Evolutionary conservation across 2,329 filamentous ascomycete species (phyloP), one percentile per base, ranked within the genome.

Genomic region (Trichophyton benhamiae): DNA sequence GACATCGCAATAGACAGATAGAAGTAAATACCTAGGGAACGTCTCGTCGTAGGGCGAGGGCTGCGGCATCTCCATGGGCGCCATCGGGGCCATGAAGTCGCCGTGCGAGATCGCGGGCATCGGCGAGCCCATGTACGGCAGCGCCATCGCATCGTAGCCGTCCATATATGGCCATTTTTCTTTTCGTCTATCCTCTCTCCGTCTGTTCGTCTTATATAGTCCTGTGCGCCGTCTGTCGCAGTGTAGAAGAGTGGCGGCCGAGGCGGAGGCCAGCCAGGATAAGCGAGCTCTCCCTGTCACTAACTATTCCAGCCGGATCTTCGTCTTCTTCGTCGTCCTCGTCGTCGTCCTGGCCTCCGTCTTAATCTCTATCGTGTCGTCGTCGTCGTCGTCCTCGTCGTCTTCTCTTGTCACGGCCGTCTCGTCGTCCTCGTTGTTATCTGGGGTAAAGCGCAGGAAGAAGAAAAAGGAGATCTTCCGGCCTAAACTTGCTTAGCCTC

Each of bases 41-140:
- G 66, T 85, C 82, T 58, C 80, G 78, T 83, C 81, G 69, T 82
- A 85, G 65, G 80, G 81, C 49, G 82, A 82, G 66, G 83, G 81
- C 65, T 84, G 82, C 57, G 79, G 78, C 60, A 80, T 72, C 63
- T 85, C 82, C 66, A 83, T 75, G 36, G 78, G 73, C 49, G 80
- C 73, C 70, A 80, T 76, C 25, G 78, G 74, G 69, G 72, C 76
- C 66, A 78, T 74, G 66, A 78, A 78, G 63, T 78, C 76, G 22
- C 71, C 68, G 70, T 79, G 78, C 57, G 79, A 76, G 64, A 84
- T 78, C 20, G 25, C 27, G 61, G 79, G 78, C 70, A 84, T 76
- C 65, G 82, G 80, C 66, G 79, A 80, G 61, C 80, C 78, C 72
- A 84, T 73, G 68, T 84, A 86, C n/a, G 81, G 80, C 82, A 85